phyloP scores from a whole-genome alignment of 805 yeast genomes.

The Sugiyamaella americana region DNA sequence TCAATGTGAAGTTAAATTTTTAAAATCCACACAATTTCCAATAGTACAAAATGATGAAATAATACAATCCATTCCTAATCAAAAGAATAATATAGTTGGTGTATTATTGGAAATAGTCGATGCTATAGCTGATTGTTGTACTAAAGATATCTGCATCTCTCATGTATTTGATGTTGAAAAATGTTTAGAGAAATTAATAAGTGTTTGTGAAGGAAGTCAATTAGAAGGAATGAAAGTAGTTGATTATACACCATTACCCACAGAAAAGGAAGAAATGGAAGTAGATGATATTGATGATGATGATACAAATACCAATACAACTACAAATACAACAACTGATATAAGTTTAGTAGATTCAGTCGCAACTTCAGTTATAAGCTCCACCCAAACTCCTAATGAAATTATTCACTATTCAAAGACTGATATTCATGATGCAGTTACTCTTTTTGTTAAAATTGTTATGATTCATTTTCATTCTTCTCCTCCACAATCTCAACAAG shows the following conservation, averaged over 20 bases:
- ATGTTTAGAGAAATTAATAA: slow-evolving; percentile 17
- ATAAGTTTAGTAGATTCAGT: neutral
- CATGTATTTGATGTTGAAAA: slow-evolving; percentile 12
- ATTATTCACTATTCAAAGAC: slow-evolving; percentile 2
- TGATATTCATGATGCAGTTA: slow-evolving; percentile 19
- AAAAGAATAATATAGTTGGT: slow-evolving; percentile 11
- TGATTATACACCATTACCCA: neutral
- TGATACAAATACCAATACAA: slow-evolving; percentile 1
- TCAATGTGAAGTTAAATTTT: slow-evolving; percentile 17
- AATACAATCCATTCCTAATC: no score
- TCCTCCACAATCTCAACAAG: slow-evolving; percentile 7
- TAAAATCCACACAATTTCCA: slow-evolving; percentile 22
- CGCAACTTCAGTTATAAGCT: neutral
- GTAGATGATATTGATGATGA: neutral
- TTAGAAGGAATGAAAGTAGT: slow-evolving; percentile 6
- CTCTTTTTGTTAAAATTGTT: slow-evolving; percentile 23
- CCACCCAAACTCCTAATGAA: neutral
- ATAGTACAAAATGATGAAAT: slow-evolving; percentile 5
- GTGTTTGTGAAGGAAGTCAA: slow-evolving; percentile 10
- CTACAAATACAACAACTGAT: neutral
- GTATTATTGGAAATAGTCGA: slow-evolving; percentile 22
- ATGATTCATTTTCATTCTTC: slow-evolving; percentile 22
- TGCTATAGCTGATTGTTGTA: slow-evolving; percentile 21
- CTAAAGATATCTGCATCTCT: slow-evolving; percentile 12
- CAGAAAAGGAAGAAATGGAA: neutral